Conservation (phyloP, 1,139 yeast species). For the Pichia sp. region DNA sequence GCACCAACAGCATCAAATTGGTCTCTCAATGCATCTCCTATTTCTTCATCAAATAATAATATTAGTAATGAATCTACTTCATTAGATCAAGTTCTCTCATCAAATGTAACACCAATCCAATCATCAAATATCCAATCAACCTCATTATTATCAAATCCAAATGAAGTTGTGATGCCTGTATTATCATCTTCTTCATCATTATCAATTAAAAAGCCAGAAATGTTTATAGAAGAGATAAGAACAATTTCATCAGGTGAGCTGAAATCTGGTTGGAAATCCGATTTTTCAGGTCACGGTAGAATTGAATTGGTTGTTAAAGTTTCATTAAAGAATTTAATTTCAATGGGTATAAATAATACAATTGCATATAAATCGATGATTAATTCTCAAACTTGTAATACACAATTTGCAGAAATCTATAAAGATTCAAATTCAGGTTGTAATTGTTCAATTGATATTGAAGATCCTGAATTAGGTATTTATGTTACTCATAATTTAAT, state of each 20-base stretch:
- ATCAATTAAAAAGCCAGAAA: constrained; percentile 30
- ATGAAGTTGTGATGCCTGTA: constrained; percentile 15
- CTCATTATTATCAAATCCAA: constrained; percentile 13
- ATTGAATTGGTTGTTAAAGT: constrained; percentile 74
- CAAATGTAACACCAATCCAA: background rate
- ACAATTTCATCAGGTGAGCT: constrained; percentile 73
- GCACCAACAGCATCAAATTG: constrained; percentile 26
- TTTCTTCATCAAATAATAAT: background rate
- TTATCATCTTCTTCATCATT: constrained; percentile 4
- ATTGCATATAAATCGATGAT: constrained; percentile 31
- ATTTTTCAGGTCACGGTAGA: constrained; percentile 67
- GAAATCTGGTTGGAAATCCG: constrained; percentile 92
- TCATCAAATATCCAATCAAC: background rate
- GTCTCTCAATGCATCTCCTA: constrained; percentile 18
- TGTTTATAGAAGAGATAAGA: constrained; percentile 66
- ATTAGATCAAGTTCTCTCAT: constrained; percentile 13
- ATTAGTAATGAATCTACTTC: constrained; percentile 1
- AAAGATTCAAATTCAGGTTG: constrained; percentile 34
- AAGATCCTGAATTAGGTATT: constrained; percentile 76
- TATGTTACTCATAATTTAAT: constrained; percentile 68
- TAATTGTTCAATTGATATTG: constrained; percentile 71
- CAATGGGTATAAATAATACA: constrained; percentile 43
- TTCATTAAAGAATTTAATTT: constrained; percentile 48
- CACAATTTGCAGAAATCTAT: constrained; percentile 25
- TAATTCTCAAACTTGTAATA: constrained; percentile 27